phyloP scores from a whole-genome alignment of 2,329 filamentous ascomycete genomes.

The Fusarium proliferatum region DNA sequence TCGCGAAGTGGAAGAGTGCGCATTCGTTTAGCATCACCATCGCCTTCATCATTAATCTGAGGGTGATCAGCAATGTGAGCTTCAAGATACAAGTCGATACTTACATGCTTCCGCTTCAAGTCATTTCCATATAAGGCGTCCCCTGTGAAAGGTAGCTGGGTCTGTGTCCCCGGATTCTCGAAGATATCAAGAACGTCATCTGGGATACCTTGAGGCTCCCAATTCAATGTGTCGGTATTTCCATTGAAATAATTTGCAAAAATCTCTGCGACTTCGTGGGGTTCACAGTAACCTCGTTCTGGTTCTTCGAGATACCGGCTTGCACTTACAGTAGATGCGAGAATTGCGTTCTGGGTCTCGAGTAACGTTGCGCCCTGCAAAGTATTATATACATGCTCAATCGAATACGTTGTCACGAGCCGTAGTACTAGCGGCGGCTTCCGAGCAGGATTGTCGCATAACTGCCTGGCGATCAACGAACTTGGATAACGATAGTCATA shows the following conservation, averaged over 20 bases:
- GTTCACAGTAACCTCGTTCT: constrained; percentile 53
- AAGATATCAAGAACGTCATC: constrained; percentile 62
- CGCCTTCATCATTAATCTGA: constrained; percentile 48
- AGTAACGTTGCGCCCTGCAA: constrained; percentile 49
- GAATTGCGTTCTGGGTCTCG: constrained; percentile 60
- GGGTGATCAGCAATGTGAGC: not conserved
- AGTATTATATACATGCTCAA: constrained; percentile 66
- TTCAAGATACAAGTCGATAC: constrained; percentile 29
- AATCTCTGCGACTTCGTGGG: constrained; percentile 58
- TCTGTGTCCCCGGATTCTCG: constrained; percentile 51
- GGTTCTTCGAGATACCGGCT: constrained; percentile 55
- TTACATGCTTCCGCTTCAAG: constrained; percentile 63
- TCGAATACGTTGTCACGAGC: constrained; percentile 62
- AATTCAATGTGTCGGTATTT: constrained; percentile 53
- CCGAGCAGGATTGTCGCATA: constrained; percentile 26
- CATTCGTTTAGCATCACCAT: constrained; percentile 47
- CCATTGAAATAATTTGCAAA: constrained; percentile 61
- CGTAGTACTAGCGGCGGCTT: constrained; percentile 59
- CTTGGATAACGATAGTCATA: constrained; percentile 63
- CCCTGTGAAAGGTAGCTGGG: constrained; percentile 43
- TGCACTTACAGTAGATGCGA: constrained; percentile 53
- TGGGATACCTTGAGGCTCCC: constrained; percentile 61
- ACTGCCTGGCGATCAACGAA: constrained; percentile 46
- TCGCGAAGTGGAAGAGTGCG: constrained; percentile 42
- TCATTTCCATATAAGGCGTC: constrained; percentile 41